These are phyloP conservation scores for Coffea humblotiana DNA, from an alignment of 305 asterid genomes.

Conservation along the genomic window DNA sequence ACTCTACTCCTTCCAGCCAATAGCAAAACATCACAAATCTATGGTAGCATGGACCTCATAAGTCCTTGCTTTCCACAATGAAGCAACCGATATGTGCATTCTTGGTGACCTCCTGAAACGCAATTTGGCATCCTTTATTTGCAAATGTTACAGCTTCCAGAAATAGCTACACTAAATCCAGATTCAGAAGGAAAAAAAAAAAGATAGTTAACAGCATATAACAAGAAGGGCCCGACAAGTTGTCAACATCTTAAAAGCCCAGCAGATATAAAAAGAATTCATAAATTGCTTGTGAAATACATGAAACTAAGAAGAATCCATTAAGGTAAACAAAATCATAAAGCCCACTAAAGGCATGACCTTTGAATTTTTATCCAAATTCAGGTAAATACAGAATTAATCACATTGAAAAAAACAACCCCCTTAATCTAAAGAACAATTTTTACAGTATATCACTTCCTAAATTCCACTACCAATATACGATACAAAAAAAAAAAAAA, in stretches of 20 bases:
- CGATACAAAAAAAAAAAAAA: too few species aligned
- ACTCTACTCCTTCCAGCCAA: slow-evolving; percentile 7
- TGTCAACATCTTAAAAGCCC: background rate
- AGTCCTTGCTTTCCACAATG: background rate
- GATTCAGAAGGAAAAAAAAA: background rate
- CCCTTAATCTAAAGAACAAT: background rate
- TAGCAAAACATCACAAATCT: background rate
- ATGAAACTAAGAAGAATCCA: background rate
- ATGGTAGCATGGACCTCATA: background rate
- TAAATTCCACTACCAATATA: background rate
- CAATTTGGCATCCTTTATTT: background rate
- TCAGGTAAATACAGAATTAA: too few species aligned
- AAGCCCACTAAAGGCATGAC: too few species aligned
- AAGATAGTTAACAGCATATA: background rate
- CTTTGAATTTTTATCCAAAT: background rate
- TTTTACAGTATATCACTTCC: background rate
- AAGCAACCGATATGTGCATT: background rate
- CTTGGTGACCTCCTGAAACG: slow-evolving; percentile 6
- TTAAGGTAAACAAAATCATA: too few species aligned
- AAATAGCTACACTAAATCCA: background rate
- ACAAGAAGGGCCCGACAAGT: background rate
- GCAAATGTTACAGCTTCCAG: background rate
- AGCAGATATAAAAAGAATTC: background rate
- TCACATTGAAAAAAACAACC: too few species aligned
- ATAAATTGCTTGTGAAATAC: background rate